A percentile compares a stretch with the other conserved stretches of the same genome.
Evolutionary conservation across 2,329 filamentous ascomycete genomes (phyloP).

Genomic region (Xylaria multiplex): DNA sequence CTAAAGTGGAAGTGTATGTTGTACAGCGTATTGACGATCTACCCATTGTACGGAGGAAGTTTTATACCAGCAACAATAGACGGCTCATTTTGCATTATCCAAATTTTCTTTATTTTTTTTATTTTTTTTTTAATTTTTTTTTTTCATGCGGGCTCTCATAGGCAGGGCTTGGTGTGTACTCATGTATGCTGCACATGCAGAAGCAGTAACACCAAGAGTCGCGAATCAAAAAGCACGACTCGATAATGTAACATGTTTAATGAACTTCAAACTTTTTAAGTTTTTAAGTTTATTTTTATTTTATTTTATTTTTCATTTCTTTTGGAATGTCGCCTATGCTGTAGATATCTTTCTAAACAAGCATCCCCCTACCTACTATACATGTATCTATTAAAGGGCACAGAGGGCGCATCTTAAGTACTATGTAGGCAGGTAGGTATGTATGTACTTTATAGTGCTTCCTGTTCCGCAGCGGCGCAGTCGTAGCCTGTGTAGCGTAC

Average conservation of each 20-base stretch:
- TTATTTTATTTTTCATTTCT: background rate
- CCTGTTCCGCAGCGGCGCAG: background rate
- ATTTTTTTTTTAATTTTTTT: no score
- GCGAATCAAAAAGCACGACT: background rate
- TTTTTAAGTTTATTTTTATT: no score
- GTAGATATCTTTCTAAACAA: background rate
- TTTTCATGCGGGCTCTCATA: background rate
- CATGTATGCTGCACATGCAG: constrained; percentile 3
- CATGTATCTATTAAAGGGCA: no score
- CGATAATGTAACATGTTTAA: background rate
- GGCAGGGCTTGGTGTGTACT: background rate
- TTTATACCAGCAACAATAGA: constrained; percentile 7
- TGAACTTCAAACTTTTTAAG: no score
- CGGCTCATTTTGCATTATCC: background rate
- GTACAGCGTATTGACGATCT: background rate
- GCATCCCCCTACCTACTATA: no score
- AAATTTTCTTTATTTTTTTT: no score
- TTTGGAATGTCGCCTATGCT: background rate
- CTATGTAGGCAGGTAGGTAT: constrained; percentile 1
- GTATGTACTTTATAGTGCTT: background rate
- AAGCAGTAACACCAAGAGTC: constrained; percentile 5
- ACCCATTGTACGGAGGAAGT: background rate
- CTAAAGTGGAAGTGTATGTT: constrained; percentile 2
- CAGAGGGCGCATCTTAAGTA: background rate
- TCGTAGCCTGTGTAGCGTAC: background rate